Evolutionary conservation across 2,329 filamentous ascomycete genomes (phyloP), one percentile per base, ranked within the genome.

Genomic region (Pseudocercospora musae): DNA sequence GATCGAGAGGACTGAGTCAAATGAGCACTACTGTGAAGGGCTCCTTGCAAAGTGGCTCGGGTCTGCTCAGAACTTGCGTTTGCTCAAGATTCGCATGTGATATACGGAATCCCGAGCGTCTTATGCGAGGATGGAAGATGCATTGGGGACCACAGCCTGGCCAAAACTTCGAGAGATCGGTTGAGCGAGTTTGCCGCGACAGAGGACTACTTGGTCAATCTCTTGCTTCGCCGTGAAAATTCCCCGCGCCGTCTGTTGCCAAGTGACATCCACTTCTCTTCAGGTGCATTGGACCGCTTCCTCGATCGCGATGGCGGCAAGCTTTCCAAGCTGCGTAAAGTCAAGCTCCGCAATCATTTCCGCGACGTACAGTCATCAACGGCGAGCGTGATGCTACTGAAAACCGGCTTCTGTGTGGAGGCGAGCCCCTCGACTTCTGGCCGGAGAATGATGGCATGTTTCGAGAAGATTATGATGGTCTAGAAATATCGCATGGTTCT

Each of bases 111-210:
- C 25, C 3, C 23, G 9, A 13, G 18, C 48, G 15, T 3, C 18
- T 25, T 44, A 27, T 42, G 18, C 37, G 5, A 21, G 13, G 13
- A 15, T 59, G 49, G 20, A 52, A n/a, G 44, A 62, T 18, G 21
- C 29, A 2, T 11, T 62, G 7, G 53, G 53, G 0, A n/a, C 13
- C 6, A 21, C 25, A 18, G 46, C 55, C 8, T 62, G 59, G 59
- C 59, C 37, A 18, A 62, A 58, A 20, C 48, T 62, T 11, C 54
- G 59, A 21, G 59, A 58, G 21, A 48, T 62, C 9, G 59, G 44
- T 20, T 58, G 29, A 42, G 44, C 21, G 48, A 21, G 13, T 54
- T 58, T 40, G 13, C 33, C 1, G 29, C 27, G 29, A 48, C 54
- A 1, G 55, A 62, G 52, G 59, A 58, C 21, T 23, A 62, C 10